These are phyloP conservation scores for Sporothrix schenckii DNA, from an alignment of 2,329 filamentous ascomycete genomes.

Conservation along the genomic window DNA sequence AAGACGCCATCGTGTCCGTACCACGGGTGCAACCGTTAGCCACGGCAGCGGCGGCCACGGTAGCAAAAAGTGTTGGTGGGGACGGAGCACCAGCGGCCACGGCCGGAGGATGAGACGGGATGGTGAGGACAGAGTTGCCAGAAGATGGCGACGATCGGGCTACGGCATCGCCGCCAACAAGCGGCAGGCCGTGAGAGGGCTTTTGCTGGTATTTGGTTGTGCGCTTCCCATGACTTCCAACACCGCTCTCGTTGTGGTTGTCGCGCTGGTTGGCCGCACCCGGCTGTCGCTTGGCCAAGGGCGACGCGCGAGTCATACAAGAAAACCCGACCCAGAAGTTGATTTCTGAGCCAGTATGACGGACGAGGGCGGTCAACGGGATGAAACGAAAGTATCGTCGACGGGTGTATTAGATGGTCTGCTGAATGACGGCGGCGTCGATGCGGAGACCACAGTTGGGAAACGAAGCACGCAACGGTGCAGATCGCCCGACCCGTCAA, in stretches of 20 bases:
- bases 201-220: slow-evolving; percentile 52
- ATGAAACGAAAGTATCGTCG: neutral
- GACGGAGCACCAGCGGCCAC: neutral
- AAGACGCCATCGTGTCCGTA: slow-evolving; percentile 38
- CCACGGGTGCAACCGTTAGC: slow-evolving; percentile 36
- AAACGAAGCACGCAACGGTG: neutral
- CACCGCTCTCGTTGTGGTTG: slow-evolving; percentile 82
- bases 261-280: slow-evolving; percentile 67
- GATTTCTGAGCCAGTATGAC: slow-evolving; percentile 49
- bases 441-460: neutral
- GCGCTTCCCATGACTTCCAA: slow-evolving; percentile 76
- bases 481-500: neutral
- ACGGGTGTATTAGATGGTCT: neutral
- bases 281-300: slow-evolving; percentile 64
- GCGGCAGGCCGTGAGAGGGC: slow-evolving; percentile 44
- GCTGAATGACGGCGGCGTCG: neutral
- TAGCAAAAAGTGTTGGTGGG: slow-evolving; percentile 15
- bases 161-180: slow-evolving; percentile 31
- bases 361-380: neutral
- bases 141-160: slow-evolving; percentile 12
- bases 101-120: neutral
- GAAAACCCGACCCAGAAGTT: slow-evolving; percentile 50
- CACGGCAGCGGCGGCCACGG: slow-evolving; percentile 32
- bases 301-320: slow-evolving; percentile 64
- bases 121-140: neutral